phyloP scores from a whole-genome alignment of 495 filamentous ascomycete genomes.

The Tuber indicum region DNA sequence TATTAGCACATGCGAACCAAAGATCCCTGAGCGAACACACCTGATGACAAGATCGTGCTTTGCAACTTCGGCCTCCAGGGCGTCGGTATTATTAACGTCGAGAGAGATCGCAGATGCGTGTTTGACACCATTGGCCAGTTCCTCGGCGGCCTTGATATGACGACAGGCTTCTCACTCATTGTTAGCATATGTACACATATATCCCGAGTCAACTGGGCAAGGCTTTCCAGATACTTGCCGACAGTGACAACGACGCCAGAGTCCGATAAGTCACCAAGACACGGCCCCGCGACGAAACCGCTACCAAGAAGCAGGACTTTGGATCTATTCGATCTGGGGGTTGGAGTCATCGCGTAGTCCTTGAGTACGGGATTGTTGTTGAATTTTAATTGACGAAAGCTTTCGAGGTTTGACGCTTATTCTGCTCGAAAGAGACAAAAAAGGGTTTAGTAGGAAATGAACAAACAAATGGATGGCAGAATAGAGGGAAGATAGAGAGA shows the following conservation, averaged over 20 bases:
- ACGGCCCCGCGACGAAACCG: constrained; percentile 76
- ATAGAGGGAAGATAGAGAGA: no score
- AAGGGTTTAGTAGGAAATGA: background rate
- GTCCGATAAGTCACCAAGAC: constrained; percentile 68
- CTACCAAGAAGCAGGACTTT: constrained; percentile 68
- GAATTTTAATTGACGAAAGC: background rate
- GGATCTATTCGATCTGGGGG: constrained; percentile 7
- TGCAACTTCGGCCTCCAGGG: constrained; percentile 69
- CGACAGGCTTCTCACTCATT: constrained; percentile 61
- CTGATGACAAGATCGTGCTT: constrained; percentile 72
- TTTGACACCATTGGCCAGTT: constrained; percentile 63
- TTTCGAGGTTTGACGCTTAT: background rate
- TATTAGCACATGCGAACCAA: background rate
- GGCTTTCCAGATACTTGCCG: constrained; percentile 52
- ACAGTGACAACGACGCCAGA: constrained; percentile 71
- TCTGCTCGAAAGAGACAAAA: background rate
- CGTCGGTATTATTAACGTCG: constrained; percentile 67
- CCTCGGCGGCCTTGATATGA: constrained; percentile 68
- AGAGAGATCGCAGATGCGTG: constrained; percentile 68
- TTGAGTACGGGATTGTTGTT: background rate
- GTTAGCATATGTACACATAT: background rate
- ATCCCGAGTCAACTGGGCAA: constrained; percentile 13
- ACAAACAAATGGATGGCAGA: no score
- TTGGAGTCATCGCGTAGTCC: background rate
- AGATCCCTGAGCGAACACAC: constrained; percentile 8